Evolutionary conservation across 2,329 filamentous ascomycete species (phyloP).

Genomic region (Botrytis pseudocinerea): DNA sequence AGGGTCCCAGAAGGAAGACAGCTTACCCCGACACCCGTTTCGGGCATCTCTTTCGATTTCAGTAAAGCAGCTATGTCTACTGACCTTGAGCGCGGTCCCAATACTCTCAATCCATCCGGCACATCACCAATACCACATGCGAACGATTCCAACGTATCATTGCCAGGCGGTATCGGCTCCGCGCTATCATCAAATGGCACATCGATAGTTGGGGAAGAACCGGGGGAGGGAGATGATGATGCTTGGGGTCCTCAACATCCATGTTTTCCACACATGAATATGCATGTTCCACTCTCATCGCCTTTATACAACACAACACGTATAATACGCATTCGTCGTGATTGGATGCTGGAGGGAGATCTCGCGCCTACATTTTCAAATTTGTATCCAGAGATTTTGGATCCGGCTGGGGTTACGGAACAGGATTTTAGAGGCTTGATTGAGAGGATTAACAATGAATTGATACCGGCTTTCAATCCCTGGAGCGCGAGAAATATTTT

Average conservation of each 20-base stretch:
- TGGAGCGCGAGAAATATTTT: conserved; percentile 74
- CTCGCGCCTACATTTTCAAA: conserved; percentile 92
- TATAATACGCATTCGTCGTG: conserved; percentile 86
- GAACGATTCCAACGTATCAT: conserved; percentile 32
- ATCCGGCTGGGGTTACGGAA: conserved; percentile 78
- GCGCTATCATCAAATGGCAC: conserved; percentile 41
- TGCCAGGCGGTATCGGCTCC: conserved; percentile 37
- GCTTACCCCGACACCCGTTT: conserved; percentile 21
- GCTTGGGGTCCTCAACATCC: conserved; percentile 94
- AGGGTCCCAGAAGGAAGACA: conserved; percentile 25
- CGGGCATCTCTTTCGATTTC: conserved; percentile 36
- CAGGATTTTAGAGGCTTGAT: conserved; percentile 83
- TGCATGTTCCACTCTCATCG: conserved; percentile 79
- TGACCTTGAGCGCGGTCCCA: conserved; percentile 39
- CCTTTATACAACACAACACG: conserved; percentile 75
- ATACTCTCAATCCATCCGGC: conserved; percentile 29
- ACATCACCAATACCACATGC: conserved; percentile 31
- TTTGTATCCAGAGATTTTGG: conserved; percentile 92
- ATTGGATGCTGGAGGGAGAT: conserved; percentile 90
- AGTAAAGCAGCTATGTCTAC: conserved; percentile 35
- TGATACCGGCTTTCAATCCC: conserved; percentile 78
- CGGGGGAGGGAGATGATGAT: conserved; percentile 57
- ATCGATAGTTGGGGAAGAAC: conserved; percentile 36
- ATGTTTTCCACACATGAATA: conserved; percentile 90
- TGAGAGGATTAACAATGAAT: conserved; percentile 75